These are phyloP conservation scores for Hypoxylon sp. DNA, from an alignment of 2,329 filamentous ascomycete species.

Conservation along the genomic window DNA sequence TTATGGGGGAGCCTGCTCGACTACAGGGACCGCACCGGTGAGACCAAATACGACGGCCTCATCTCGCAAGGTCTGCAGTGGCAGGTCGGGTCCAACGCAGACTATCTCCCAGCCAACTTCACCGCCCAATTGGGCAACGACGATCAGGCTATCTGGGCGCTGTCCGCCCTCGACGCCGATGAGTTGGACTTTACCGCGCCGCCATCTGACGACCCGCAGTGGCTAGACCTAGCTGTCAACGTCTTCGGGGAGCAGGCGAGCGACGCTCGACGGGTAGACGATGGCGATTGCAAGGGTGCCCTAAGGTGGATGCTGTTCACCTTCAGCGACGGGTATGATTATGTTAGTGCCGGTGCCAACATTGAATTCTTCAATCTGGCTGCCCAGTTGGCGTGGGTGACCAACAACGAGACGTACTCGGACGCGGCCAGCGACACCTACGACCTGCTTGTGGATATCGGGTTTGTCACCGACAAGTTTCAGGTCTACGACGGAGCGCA, in stretches of 20 bases:
- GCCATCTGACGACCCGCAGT: constrained; percentile 59
- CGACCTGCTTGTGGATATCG: constrained; percentile 57
- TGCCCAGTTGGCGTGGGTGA: constrained; percentile 71
- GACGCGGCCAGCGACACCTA: constrained; percentile 69
- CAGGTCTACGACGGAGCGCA: constrained; percentile 62
- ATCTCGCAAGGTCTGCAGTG: constrained; percentile 57
- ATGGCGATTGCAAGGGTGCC: constrained; percentile 66
- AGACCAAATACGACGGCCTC: constrained; percentile 61
- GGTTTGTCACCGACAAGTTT: constrained; percentile 58
- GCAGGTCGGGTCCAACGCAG: constrained; percentile 57
- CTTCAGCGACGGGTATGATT: constrained; percentile 64
- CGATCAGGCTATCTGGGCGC: constrained; percentile 71
- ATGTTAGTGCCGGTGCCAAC: constrained; percentile 59
- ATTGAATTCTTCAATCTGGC: constrained; percentile 59
- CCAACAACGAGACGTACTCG: constrained; percentile 70
- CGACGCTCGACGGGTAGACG: constrained; percentile 59
- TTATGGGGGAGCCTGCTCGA: constrained; percentile 64
- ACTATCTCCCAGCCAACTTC: constrained; percentile 59
- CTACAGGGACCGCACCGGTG: constrained; percentile 65
- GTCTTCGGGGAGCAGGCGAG: constrained; percentile 70
- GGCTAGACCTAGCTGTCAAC: constrained; percentile 70
- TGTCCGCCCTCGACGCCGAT: constrained; percentile 70
- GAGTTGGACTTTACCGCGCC: constrained; percentile 69
- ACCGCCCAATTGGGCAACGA: constrained; percentile 59
- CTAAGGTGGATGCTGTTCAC: constrained; percentile 74